Conservation (phyloP, 768 basidiomycete species). For the Lactarius sanguifluus region DNA sequence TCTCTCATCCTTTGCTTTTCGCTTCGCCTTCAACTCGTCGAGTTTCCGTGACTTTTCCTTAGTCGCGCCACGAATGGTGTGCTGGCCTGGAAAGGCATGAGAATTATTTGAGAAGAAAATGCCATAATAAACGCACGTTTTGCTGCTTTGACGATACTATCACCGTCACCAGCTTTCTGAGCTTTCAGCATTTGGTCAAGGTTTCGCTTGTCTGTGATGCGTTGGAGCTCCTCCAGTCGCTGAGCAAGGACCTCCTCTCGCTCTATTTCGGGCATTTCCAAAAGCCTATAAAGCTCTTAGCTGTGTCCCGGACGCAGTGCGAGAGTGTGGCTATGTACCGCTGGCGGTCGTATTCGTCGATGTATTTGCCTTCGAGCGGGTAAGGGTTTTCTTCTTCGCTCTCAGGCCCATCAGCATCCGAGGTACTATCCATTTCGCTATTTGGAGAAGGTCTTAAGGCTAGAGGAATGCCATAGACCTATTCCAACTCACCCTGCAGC, state of each 20-base stretch:
- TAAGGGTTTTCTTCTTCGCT: constrained; percentile 76
- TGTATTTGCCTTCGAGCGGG: constrained; percentile 89
- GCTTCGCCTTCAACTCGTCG: constrained; percentile 81
- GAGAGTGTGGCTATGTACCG: constrained; percentile 47
- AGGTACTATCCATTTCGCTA: constrained; percentile 35
- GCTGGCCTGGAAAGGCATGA: constrained; percentile 54
- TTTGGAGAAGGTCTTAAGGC: constrained; percentile 1
- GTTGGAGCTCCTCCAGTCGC: constrained; percentile 79
- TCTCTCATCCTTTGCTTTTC: constrained; percentile 88
- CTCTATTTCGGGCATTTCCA: constrained; percentile 81
- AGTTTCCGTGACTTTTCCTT: constrained; percentile 79
- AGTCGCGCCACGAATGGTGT: constrained; percentile 67
- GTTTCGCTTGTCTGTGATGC: constrained; percentile 65
- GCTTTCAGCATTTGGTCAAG: constrained; percentile 73
- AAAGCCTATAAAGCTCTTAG: constrained; percentile 50
- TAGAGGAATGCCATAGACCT: not conserved
- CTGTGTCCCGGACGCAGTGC: constrained; percentile 28
- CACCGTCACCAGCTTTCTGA: constrained; percentile 54
- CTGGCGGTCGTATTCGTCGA: constrained; percentile 78
- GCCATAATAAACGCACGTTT: constrained; percentile 56
- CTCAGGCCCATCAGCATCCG: constrained; percentile 56
- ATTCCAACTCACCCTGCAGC: constrained; percentile 58
- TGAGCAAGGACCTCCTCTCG: constrained; percentile 83
- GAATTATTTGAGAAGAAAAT: not conserved
- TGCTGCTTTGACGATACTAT: constrained; percentile 67